phyloP scores from a whole-genome alignment of 306 rosid genomes.

The Morella rubra region DNA sequence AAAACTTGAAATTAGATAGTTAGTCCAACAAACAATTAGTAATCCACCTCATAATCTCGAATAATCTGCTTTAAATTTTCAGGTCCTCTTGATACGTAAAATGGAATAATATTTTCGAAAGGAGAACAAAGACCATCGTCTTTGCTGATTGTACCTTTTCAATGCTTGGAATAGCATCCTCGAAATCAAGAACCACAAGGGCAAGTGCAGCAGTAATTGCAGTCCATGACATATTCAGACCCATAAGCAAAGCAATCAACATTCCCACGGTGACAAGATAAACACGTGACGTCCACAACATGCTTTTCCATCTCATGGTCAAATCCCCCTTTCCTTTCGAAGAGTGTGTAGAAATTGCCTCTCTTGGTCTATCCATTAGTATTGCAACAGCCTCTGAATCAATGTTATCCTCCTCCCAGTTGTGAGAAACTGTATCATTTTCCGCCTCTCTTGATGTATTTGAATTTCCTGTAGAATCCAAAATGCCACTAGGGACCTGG shows the following conservation, averaged over 20 bases:
- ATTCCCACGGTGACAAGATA: conserved; percentile 73
- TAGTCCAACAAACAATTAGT: background rate
- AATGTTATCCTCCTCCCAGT: conserved; percentile 44
- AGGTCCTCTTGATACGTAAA: background rate
- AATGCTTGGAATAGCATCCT: conserved; percentile 83
- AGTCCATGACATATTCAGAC: conserved; percentile 89
- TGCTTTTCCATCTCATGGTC: conserved; percentile 41
- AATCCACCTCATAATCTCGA: conserved; percentile 3
- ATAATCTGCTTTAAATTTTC: background rate
- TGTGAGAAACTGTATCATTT: conserved; percentile 30
- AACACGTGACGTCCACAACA: conserved; percentile 66
- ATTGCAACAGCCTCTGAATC: conserved; percentile 29
- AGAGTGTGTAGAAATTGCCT: conserved; percentile 15
- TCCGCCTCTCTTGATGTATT: conserved; percentile 48
- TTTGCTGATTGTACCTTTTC: conserved; percentile 62
- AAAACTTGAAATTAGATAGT: conserved; percentile 15
- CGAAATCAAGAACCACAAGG: conserved; percentile 86
- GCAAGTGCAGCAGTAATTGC: conserved; percentile 83
- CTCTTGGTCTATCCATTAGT: conserved; percentile 25
- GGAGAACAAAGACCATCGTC: conserved; percentile 1
- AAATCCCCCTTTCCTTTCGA: conserved; percentile 32
- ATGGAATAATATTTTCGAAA: background rate
- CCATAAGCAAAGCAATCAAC: conserved; percentile 73
- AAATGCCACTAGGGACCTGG: conserved; percentile 21
- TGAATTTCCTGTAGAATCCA: conserved; percentile 39